Evolutionary conservation across 2,329 filamentous ascomycete species (phyloP), one percentile per base, ranked within the genome.

Genomic region (Nemania sp.): DNA sequence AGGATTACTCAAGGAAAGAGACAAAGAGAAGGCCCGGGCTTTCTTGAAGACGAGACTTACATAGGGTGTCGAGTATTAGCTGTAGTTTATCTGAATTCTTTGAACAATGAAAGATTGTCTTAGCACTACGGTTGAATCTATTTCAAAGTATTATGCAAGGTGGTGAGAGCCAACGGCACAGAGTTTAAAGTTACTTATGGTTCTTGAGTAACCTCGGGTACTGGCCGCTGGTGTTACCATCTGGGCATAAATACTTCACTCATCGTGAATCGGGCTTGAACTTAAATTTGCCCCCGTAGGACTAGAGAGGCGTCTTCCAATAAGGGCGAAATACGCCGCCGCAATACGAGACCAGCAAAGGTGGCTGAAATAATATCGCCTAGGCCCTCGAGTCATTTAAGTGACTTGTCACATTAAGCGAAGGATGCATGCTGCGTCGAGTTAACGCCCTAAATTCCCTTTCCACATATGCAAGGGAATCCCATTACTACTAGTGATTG

Each of bases 51-150:
- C 35, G 26, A 47, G 18, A 38, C 24, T 54, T 49, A 47, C 52
- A n/a, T n/a, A 41, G 18, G 29, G 43, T 47, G 18, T 11, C 15
- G 32, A 29, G 41, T 35, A 32, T 49, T 53, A 18, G 57, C 32
- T 32, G 35, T 51, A 22, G 59, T 49, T 59, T 53, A 49, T 67
- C 54, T 38, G 35, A 20, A 38, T 38, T 35, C 54, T 24, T 54
- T 29, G 35, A 43, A 41, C 35, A 47, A 55, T 18, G 18, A 20
- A 29, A 5, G 47, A 26, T 27, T 13, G 24, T 41, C 64, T 57
- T 57, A 32, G 64, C 57, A n/a, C 43, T 45, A n/a, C 20, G n/a
- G 24, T 24, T 24, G 22, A 24, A 5, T 38, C 38, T 3, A 24
- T 47, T 11, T 6, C 15, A 13, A 41, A 6, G 8, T 11, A 41